Percentiles rank a stretch among this genome's conserved stretches.
Evolutionary conservation across 208 protist species (phyloP).

Genomic region (Herpetomonas tarakana): DNA sequence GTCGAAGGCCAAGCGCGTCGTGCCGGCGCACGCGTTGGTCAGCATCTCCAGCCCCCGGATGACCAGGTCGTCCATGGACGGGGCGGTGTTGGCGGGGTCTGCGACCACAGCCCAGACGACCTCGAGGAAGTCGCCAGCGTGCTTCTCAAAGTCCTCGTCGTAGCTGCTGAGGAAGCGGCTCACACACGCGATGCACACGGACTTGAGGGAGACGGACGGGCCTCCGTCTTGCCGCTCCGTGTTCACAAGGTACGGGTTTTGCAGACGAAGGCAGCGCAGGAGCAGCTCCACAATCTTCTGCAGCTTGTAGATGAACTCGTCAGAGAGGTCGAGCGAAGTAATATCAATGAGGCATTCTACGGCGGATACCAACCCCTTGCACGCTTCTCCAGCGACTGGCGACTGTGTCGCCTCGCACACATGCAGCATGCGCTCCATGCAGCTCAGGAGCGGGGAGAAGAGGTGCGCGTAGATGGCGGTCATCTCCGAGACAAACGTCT

Average conservation of each 20-base stretch:
- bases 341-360: constrained; percentile 84
- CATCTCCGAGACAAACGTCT: constrained; percentile 57
- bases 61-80: constrained; percentile 81
- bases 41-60: constrained; percentile 91
- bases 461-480: constrained; percentile 59
- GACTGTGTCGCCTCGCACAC: constrained; percentile 13
- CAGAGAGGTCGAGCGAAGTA: constrained; percentile 91
- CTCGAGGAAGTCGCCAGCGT: constrained; percentile 81
- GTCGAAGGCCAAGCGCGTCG: constrained; percentile 78
- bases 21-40: constrained; percentile 70
- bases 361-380: constrained; percentile 43
- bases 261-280: constrained; percentile 48
- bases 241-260: constrained; percentile 23
- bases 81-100: constrained; percentile 29
- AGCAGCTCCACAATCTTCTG: constrained; percentile 61
- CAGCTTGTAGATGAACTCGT: constrained; percentile 92
- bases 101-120: constrained; percentile 88
- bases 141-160: constrained; percentile 93
- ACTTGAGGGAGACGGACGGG: constrained; percentile 78
- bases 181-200: constrained; percentile 79
- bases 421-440: constrained; percentile 20
- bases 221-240: not conserved
- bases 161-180: constrained; percentile 91
- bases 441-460: constrained; percentile 23
- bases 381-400: constrained; percentile 22